Evolutionary conservation across 2,329 filamentous ascomycete species (phyloP), one percentile per base, ranked within the genome.

Genomic region (Parastagonospora nodorum): DNA sequence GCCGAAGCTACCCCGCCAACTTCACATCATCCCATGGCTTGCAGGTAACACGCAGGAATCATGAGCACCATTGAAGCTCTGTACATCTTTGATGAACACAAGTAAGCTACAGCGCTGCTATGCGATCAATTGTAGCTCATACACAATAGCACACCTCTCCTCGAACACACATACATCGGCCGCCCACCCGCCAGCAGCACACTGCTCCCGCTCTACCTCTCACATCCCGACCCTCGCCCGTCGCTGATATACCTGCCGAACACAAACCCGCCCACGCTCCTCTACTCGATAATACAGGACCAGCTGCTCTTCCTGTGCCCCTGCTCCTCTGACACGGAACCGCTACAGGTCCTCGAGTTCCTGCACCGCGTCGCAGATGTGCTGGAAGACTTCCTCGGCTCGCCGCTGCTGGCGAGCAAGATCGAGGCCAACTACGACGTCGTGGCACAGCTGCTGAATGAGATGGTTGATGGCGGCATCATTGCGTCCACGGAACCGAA

Each of bases 401-500:
- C 90, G 39, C 94, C 94, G 11, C 77, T 99, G 42, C 79, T 97
- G 50, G 88, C 92, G 15, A 84, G 83, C 69, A 96, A 94, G 78
- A 88, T 99, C 58, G 92, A 97, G 74, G 83, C 81, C 61, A 92
- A 86, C 74, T 97, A 97, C 75, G 90, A 97, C 84, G 88, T 97
- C 27, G 89, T 95, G 30, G 92, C 92, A 14, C 94, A 99, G 76
- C 78, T 99, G 24, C 81, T 97, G 51, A 90, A 87, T 55, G 94
- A 99, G 76, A 96, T 99, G 89, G 97, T 94, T 72, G 94, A 99
- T 79, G 90, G 87, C 35, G 94, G 94, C 12, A 83, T 87, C n/a
- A 83, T 97, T 31, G 89, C 84, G 67, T 96, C 91, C 49, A 97
- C 93, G 1, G 94, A 99, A 73, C 89, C 90, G 8, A 97, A 99